Base-by-base conservation (phyloP, 2,329 filamentous ascomycete species). In the Monilinia aucupariae region DNA sequence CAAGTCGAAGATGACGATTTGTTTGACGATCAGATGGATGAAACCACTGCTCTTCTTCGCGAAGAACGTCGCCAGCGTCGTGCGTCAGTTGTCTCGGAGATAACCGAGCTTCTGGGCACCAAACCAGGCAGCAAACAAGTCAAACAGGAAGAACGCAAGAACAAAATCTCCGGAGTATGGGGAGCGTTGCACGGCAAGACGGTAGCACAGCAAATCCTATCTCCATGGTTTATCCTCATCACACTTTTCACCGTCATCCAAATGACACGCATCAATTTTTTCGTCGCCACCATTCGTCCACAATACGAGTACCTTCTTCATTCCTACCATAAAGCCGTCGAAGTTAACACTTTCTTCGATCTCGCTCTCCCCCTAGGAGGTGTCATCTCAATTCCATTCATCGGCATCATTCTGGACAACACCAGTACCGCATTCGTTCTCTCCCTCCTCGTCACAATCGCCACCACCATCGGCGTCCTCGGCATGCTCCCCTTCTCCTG, bases 241-340 rank as follows among this genome's bases (percentile, higher is more conserved):
- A 89, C 90, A 6, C 76, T 91, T 25, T 93, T 96, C 74, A 96
- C 70, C 34, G 81, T 89, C 39, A 76, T 90, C 47, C 87, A 89
- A 74, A 90, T 89, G 86, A 87, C 86, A 2, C 82, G 88, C 37
- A 96, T 96, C 81, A 96, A 96, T 77, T 96, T 92, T 78, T 96
- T 96, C 73, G 90, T 96, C 60, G 91, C 92, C 4, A 96, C 92
- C 2, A 87, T 96, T 66, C 83, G 89, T 2, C 81, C 87, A 1
- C 92, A 97, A 74, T 96, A 96, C 76, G 83, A 85, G 51, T 87
- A 86, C 69, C 82, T 97, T 10, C 83, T 96, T 20, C 79, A 80
- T 52, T 85, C 85, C 13, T 78, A 80, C 64, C 74, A 78, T 1
- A 79, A 81, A 63, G 90, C 91, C 0, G 80, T 85, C 10, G 77